Evolutionary conservation across 1,284 basidiomycete genomes (phyloP).

Genomic region (Prillingera fragicola): DNA sequence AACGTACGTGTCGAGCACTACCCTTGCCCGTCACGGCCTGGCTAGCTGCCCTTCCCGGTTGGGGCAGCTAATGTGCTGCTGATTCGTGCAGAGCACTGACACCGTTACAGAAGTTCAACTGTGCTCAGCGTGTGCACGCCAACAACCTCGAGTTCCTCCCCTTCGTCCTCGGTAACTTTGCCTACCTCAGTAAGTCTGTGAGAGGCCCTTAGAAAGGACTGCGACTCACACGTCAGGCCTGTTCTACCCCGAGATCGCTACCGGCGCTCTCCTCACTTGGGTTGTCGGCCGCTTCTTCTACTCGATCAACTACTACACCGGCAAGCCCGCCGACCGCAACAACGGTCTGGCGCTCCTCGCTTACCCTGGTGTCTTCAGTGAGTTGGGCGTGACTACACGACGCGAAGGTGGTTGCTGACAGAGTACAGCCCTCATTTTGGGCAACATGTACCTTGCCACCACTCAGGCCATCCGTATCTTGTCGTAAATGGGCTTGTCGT

Average conservation of each 20-base stretch:
- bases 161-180: constrained; percentile 23
- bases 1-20: constrained; percentile 27
- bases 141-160: constrained; percentile 42
- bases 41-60: constrained; percentile 20
- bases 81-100: background rate
- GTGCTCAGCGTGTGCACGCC: constrained; percentile 37
- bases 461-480: no score
- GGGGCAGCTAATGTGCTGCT: constrained; percentile 28
- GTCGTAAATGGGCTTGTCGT: no score
- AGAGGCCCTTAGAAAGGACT: background rate
- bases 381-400: no score
- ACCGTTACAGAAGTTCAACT: constrained; percentile 34
- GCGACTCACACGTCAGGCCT: constrained; percentile 19
- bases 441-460: no score
- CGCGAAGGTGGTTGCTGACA: no score
- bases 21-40: constrained; percentile 27
- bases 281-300: constrained; percentile 29
- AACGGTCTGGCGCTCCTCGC: constrained; percentile 15
- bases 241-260: constrained; percentile 34
- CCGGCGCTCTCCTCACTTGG: constrained; percentile 20
- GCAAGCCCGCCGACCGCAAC: constrained; percentile 17
- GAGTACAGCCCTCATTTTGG: no score
- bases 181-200: constrained; percentile 29
- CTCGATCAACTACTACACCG: constrained; percentile 32
- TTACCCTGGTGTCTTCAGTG: constrained; percentile 23